Evolutionary conservation across 139 green algal species (phyloP).

Genomic region (Deuterostichococcus epilithicus): DNA sequence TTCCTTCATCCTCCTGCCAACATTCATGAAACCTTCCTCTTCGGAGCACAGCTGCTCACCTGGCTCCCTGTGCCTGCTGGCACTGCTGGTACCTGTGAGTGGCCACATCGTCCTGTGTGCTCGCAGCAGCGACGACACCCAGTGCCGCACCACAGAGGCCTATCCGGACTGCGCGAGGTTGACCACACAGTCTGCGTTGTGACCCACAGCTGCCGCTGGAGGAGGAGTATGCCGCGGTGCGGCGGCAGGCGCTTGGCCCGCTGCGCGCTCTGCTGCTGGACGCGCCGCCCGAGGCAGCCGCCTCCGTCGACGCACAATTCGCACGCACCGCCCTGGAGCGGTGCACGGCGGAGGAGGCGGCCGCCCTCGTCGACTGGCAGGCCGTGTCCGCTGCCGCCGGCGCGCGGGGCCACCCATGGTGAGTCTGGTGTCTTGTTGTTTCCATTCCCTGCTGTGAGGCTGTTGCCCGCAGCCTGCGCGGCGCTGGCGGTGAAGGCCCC

Average conservation of each 20-base stretch:
- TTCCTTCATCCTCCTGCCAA: neutral
- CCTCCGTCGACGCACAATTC: slow-evolving; percentile 2
- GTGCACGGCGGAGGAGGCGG: slow-evolving; percentile 42
- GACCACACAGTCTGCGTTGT: neutral
- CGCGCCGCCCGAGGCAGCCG: neutral
- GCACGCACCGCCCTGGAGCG: slow-evolving; percentile 22
- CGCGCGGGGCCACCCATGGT: neutral
- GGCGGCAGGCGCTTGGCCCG: slow-evolving; percentile 14
- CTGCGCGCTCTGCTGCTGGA: slow-evolving; percentile 15
- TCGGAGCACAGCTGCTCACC: neutral
- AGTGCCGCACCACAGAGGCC: neutral
- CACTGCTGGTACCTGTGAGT: too few species aligned
- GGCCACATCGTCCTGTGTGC: too few species aligned
- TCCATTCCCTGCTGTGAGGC: too few species aligned
- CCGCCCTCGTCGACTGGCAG: slow-evolving; percentile 55
- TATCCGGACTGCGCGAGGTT: neutral
- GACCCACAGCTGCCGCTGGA: slow-evolving; percentile 12
- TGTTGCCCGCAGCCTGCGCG: too few species aligned
- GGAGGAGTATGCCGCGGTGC: neutral
- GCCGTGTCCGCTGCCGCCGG: slow-evolving; percentile 14
- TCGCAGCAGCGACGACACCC: neutral
- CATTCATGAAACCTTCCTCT: neutral
- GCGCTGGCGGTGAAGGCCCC: too few species aligned
- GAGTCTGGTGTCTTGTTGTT: neutral
- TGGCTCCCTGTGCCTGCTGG: too few species aligned